phyloP scores from a whole-genome alignment of 257 asterid genomes.

The Rauvolfia tetraphylla region DNA sequence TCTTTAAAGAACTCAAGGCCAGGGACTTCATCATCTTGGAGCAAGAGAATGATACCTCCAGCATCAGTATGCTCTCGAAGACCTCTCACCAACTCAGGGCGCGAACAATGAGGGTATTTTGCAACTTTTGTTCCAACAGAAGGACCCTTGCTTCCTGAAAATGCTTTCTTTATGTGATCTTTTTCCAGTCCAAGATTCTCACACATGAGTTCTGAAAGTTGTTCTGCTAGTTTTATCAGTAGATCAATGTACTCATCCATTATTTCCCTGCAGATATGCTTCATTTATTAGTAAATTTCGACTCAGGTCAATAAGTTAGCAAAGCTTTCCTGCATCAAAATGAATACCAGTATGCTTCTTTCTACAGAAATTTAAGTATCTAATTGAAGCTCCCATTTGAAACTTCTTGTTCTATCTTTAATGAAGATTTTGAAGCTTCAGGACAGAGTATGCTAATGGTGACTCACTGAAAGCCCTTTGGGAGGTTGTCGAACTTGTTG shows the following conservation, averaged over 20 bases:
- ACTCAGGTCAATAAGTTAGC: constrained; percentile 3
- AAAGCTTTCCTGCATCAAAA: neutral
- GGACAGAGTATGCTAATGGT: neutral
- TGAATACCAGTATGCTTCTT: neutral
- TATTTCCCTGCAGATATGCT: constrained; percentile 41
- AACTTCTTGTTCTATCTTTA: neutral
- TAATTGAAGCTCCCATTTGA: neutral
- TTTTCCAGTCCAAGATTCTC: constrained; percentile 69
- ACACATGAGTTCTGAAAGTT: constrained; percentile 64
- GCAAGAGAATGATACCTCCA: constrained; percentile 81
- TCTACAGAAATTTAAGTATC: neutral
- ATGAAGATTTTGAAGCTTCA: neutral
- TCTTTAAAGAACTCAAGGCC: constrained; percentile 82
- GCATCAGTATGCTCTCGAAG: constrained; percentile 94
- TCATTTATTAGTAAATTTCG: constrained; percentile 12
- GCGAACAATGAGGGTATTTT: constrained; percentile 67
- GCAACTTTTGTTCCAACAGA: constrained; percentile 82
- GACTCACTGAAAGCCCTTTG: constrained; percentile 53
- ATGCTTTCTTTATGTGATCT: constrained; percentile 53
- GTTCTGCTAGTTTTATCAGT: constrained; percentile 61
- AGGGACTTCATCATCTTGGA: constrained; percentile 83
- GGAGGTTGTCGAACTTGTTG: constrained; percentile 41
- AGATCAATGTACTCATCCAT: constrained; percentile 68
- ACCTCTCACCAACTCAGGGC: constrained; percentile 66
- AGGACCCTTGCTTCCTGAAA: constrained; percentile 62